Percentiles rank a stretch among this genome's conserved stretches.
phyloP scores from a whole-genome alignment of 208 protist genomes.

The Leishmania turanica region DNA sequence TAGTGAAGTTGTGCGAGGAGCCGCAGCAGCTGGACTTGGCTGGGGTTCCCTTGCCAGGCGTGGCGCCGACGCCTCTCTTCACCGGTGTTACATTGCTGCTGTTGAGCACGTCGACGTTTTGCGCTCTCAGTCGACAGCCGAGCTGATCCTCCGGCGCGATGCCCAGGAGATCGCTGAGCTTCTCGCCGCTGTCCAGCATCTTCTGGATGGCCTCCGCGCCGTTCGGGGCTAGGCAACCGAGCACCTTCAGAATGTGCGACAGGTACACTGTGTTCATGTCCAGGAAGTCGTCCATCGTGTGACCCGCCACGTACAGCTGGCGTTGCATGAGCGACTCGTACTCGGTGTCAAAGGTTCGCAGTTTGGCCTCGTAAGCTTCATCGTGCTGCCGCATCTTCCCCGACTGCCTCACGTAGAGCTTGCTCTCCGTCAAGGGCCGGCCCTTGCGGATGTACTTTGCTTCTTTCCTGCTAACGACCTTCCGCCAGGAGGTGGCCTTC shows the following conservation, averaged over 20 bases:
- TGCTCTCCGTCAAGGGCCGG: conserved; percentile 46
- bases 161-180: conserved; percentile 28
- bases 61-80: neutral
- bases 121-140: conserved; percentile 8
- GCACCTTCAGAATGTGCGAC: conserved; percentile 41
- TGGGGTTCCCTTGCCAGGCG: conserved; percentile 1
- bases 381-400: conserved; percentile 27
- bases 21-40: conserved; percentile 1
- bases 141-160: conserved; percentile 30
- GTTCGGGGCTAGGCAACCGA: conserved; percentile 43
- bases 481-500: conserved; percentile 25
- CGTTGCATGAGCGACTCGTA: conserved; percentile 52
- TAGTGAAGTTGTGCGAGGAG: conserved; percentile 46
- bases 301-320: conserved; percentile 39
- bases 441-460: conserved; percentile 47
- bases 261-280: conserved; percentile 43
- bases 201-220: conserved; percentile 30
- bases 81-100: neutral
- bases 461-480: conserved; percentile 46
- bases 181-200: conserved; percentile 26
- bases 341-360: conserved; percentile 36
- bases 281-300: conserved; percentile 56
- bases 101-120: neutral
- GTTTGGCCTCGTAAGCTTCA: conserved; percentile 28
- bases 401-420: conserved; percentile 46